phyloP scores from a whole-genome alignment of 2,329 filamentous ascomycete species.

The Neodidymelliopsis sp. region DNA sequence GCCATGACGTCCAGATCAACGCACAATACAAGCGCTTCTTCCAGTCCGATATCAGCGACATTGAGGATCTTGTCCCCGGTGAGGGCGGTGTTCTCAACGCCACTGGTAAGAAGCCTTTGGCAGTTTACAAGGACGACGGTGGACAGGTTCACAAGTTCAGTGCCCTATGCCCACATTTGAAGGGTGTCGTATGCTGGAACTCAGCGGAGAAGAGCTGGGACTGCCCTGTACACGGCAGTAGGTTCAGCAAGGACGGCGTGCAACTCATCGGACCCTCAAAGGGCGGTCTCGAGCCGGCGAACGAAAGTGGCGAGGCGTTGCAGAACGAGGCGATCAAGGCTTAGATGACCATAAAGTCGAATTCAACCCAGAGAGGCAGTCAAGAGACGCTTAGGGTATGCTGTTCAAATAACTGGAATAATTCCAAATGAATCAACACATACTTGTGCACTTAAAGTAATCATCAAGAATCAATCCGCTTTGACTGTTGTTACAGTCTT shows the following conservation, averaged over 20 bases:
- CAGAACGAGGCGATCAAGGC: slow-evolving; percentile 28
- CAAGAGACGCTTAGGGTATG: background rate
- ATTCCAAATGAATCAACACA: too few species aligned
- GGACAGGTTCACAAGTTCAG: slow-evolving; percentile 61
- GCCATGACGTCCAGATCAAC: slow-evolving; percentile 64
- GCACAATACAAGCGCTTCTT: slow-evolving; percentile 63
- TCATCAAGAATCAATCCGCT: too few species aligned
- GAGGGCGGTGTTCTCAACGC: slow-evolving; percentile 62
- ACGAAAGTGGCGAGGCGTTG: slow-evolving; percentile 35
- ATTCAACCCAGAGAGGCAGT: background rate
- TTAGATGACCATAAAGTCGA: slow-evolving; percentile 4
- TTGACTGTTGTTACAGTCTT: too few species aligned
- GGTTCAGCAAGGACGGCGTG: slow-evolving; percentile 54
- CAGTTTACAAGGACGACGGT: slow-evolving; percentile 64
- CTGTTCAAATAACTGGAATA: too few species aligned
- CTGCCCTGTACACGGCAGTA: slow-evolving; percentile 58
- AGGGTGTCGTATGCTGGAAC: slow-evolving; percentile 66
- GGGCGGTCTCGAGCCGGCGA: slow-evolving; percentile 43
- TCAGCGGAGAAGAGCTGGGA: slow-evolving; percentile 50
- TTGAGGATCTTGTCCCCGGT: slow-evolving; percentile 61
- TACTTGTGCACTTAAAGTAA: too few species aligned
- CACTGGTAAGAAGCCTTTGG: slow-evolving; percentile 56
- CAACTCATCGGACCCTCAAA: slow-evolving; percentile 53
- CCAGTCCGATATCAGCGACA: slow-evolving; percentile 63
- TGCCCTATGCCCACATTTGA: slow-evolving; percentile 64